Base-by-base conservation (phyloP, 2,329 filamentous ascomycete species). In the Mycocentrospora acerina region DNA sequence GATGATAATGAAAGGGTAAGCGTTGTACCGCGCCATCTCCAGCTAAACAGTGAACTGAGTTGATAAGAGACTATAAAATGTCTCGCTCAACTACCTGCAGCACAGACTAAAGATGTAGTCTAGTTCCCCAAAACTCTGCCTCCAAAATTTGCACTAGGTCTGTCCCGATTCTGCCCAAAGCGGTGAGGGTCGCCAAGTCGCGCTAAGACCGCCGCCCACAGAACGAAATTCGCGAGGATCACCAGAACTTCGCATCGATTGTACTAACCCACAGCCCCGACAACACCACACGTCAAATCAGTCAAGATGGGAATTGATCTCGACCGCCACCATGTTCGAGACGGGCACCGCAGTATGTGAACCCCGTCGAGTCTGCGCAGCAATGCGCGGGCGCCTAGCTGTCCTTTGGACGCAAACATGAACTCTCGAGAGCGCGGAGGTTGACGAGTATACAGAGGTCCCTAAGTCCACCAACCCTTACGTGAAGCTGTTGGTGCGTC, bases 391-490 rank as follows among this genome's bases (percentile, higher is more conserved):
- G 62, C 63, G 63, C 60, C 36, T 47, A 12, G 62, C 61, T 57
- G 62, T 67, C 62, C 59, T 59, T 26, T 48, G 57, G 61, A 66
- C 60, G 62, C 62, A 64, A 35, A 59, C 63, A 66, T 67, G 63
- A 64, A 53, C 42, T 36, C 44, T 53, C 48, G 55, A 59, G 46
- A 54, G 50, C 48, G 50, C 51, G 59, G 51, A 42, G 51, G 55
- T 65, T 66, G 62, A 66, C 61, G 51, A 64, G 52, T 62, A 38
- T 54, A 57, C 59, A 66, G 62, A 64, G 62, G 60, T 66, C 53
- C 48, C 62, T 75, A 96, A 96, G 87, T 95, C 87, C 79, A 88
- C 95, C 80, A 95, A 96, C 82, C 88, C 91, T 69, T 95, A 96
- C 78, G 81, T 95, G 64, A 91, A 91, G 82, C 83, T 96, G 72